Percentiles rank a stretch among this genome's conserved stretches.
phyloP scores from a whole-genome alignment of 129 eudicot species.

The Saussurea involucrata region DNA sequence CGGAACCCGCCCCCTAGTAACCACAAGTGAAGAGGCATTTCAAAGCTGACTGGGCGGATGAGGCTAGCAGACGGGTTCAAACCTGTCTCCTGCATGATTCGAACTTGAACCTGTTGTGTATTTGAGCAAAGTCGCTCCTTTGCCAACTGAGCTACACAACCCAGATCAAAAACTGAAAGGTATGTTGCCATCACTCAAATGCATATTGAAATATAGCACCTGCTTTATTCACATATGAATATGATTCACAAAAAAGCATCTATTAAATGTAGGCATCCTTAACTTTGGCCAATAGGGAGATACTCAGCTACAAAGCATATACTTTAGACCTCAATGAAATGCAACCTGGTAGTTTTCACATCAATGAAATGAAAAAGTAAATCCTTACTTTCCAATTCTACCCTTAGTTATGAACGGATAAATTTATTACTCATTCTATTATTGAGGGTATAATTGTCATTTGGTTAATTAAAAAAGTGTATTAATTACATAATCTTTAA shows the following conservation, averaged over 20 bases:
- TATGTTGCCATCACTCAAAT: background rate
- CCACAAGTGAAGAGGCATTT: background rate
- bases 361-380: background rate
- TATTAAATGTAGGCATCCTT: background rate
- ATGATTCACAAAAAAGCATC: background rate
- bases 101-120: too few relatives aligned
- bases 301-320: background rate
- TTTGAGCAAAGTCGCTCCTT: background rate
- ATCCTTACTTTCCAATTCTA: background rate
- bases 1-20: background rate
- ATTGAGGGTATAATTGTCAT: background rate
- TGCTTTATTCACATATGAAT: background rate
- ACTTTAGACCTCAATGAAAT: constrained; percentile 1
- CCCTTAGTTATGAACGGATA: background rate
- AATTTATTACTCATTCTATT: background rate
- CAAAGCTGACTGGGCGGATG: background rate
- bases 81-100: background rate
- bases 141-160: too few relatives aligned
- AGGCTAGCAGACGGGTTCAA: background rate
- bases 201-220: background rate
- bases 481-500: too few relatives aligned
- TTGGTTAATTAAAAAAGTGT: background rate
- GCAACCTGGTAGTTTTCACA: constrained; percentile 10
- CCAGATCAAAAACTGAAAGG: background rate
- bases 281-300: background rate